Percentiles rank a stretch among this genome's conserved stretches.
Evolutionary conservation across 2,329 filamentous ascomycete species (phyloP).

Genomic region (Clarireedia hainanense): DNA sequence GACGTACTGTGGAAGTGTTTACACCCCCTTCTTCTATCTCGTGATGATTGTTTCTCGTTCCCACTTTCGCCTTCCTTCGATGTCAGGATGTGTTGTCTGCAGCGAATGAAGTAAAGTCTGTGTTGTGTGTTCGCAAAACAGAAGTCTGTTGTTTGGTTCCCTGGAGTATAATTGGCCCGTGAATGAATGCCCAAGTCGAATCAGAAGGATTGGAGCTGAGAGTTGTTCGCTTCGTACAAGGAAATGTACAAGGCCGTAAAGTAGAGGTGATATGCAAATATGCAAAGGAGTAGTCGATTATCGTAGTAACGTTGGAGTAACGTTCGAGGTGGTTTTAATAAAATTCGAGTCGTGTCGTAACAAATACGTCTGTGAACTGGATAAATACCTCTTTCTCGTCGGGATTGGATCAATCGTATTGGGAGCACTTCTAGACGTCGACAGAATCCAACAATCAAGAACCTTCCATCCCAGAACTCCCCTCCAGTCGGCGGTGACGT

Average conservation of each 20-base stretch:
- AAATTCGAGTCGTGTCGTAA: neutral
- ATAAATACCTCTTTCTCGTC: neutral
- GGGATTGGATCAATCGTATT: too few species aligned
- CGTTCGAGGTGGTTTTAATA: neutral
- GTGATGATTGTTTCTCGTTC: neutral
- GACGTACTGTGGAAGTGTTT: neutral
- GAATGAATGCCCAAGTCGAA: too few species aligned
- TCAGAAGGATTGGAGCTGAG: too few species aligned
- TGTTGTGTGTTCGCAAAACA: neutral
- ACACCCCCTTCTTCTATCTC: neutral
- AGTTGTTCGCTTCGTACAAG: too few species aligned
- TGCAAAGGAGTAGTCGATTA: neutral
- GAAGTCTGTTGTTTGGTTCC: too few species aligned
- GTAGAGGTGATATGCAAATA: too few species aligned
- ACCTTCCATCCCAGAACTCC: neutral
- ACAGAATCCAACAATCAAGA: neutral
- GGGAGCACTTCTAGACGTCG: too few species aligned
- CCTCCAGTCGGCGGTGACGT: neutral
- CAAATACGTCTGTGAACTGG: neutral
- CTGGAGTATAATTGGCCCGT: too few species aligned
- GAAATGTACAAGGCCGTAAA: too few species aligned
- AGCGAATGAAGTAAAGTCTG: neutral
- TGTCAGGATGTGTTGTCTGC: neutral
- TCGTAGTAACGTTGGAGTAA: neutral
- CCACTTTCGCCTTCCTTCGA: conserved; percentile 8